Evolutionary conservation across 257 asterid genomes (phyloP), one percentile per base, ranked within the genome.

Genomic region (Jasminum sambac): DNA sequence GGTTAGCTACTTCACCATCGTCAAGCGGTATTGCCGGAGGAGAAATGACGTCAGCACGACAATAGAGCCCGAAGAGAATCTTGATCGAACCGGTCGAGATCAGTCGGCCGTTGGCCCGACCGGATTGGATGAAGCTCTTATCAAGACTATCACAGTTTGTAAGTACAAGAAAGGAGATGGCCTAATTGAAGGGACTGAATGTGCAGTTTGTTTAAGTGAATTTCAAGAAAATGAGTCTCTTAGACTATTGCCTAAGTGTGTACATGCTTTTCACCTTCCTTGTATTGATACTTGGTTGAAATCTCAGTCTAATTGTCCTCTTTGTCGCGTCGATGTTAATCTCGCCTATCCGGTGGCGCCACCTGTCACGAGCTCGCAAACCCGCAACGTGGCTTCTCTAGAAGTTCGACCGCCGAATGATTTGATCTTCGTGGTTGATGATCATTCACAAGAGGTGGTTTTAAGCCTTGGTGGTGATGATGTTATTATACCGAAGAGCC

Each of bases 231-330:
- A 83, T 21, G 96, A 89, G 85, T 42, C 73, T 8, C 66, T 92
- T n/a, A 86, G 96, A 64, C 83, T 92, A 4, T 63, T 92, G 83
- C 98, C 98, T 0, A 90, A 85, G 77, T 92, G 98, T 69, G 82
- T 84, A 71, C 98, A 90, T 72, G 97, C 98, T 63, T 92, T 92
- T 69, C 98, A 92, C 76, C 81, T 84, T 38, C 90, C 88, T 2
- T 92, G 98, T 26, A 84, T 92, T 39, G 98, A 90, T 34, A 83
- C 89, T 2, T 92, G 98, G 98, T 76, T 92, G 2, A 87, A 84
- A 25, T 85, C 98, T 0, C 94, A 92, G 43, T 72, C 93, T 1
- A 88, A 46, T 39, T 92, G 98, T 66, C 98, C 98, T 25, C 63
- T 92, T n/a, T 92, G 97, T 72, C 90, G 98, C 0, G 88, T 92